These are phyloP conservation scores for Gleditsia sinensis DNA, from an alignment of 306 rosid species.

Conservation along the genomic window DNA sequence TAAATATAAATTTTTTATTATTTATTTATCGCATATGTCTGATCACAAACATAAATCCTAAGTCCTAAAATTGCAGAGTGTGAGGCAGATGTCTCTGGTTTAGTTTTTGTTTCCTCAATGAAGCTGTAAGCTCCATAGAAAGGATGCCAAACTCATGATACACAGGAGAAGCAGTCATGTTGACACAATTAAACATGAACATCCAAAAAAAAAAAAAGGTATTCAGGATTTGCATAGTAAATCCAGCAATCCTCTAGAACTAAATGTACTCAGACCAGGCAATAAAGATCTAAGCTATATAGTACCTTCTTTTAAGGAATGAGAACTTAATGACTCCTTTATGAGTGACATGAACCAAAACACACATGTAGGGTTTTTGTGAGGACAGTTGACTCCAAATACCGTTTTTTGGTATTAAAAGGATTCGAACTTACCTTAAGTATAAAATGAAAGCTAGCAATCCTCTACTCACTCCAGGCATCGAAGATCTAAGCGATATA, in stretches of 20 bases:
- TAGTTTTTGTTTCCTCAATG: not conserved
- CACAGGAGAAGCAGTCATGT: not conserved
- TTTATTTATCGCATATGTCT: too few species aligned
- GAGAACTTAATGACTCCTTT: not conserved
- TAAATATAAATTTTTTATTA: too few species aligned
- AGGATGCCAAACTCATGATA: not conserved
- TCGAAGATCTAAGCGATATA: too few species aligned
- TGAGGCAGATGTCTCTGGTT: not conserved
- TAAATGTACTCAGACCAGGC: not conserved
- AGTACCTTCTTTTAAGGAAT: not conserved
- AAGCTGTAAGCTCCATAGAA: not conserved
- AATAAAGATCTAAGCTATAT: not conserved
- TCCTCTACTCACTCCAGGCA: too few species aligned
- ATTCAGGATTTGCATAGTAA: not conserved
- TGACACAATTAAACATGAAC: not conserved
- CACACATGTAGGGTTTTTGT: too few species aligned
- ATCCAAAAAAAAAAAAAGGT: not conserved
- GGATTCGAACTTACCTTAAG: too few species aligned
- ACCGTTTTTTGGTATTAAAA: too few species aligned
- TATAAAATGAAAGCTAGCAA: too few species aligned
- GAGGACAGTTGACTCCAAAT: too few species aligned
- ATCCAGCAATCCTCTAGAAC: not conserved
- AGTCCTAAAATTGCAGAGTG: not conserved
- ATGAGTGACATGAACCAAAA: not conserved
- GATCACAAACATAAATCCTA: not conserved